Base-by-base conservation (phyloP, 129 eudicot species). In the Chrysanthemum makinoi region DNA sequence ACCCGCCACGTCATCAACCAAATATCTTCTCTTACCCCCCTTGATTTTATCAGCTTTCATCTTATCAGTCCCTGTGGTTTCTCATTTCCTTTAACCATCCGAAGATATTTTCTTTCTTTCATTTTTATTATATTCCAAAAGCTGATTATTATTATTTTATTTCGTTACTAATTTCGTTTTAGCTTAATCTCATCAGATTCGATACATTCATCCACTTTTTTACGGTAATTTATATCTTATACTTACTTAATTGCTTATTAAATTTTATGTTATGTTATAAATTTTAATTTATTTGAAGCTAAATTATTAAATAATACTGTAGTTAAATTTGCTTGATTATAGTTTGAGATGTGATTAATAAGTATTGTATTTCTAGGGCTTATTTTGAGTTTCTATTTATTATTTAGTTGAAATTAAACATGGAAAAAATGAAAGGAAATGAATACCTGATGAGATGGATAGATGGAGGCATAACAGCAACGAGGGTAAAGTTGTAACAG, bases 61-160 rank as follows among this genome's bases (percentile, higher is more conserved):
- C 28, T 70, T 63, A 54, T 50, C 75, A 46, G 68, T 56, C 80
- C 76, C 80, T 62, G 16, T 79, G 56, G 53, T 80, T 74, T 80
- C 69, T 69, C 63, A 55, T 70, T 64, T 69, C 73, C 47, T 16
- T 22, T 47, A 54, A 19, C 30, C 52, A 61, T 30, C 59, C 61
- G 80, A 62, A 30, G 35, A 30, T 30, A 30, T 30, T 30, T 30
- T 30, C 35, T 30, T 28, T 28, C 33, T 28, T 30, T 30, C 68
- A 14, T 69, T 68, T 7, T 50, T 61, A 35, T 68, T 54, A 0
- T 2, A 33, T 48, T 43, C 26, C 62, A 55, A 74, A 62, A 76
- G 76, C 84, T 75, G 68, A 53, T 16, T 69, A 16, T 49, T 68
- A 28, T 51, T 26, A 20, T 55, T 66, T 11, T 5, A 8, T 62